Percentiles rank a stretch among this genome's conserved stretches.
Conservation (phyloP, 2,329 filamentous ascomycete species). For the Diaporthe vaccinii region DNA sequence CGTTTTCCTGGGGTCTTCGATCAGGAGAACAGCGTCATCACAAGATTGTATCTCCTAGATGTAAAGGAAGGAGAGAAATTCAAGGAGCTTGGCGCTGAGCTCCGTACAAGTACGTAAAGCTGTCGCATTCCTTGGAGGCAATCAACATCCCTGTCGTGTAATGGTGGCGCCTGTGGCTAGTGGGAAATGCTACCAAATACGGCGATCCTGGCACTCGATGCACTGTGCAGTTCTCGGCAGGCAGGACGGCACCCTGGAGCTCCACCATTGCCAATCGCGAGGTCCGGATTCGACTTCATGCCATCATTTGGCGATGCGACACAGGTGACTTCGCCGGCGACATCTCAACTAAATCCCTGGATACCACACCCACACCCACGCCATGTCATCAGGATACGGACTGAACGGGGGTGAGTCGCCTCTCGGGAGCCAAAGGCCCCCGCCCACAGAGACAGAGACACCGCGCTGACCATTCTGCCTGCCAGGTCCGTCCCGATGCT, state of each 20-base stretch:
- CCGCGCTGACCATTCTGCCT: constrained; percentile 8
- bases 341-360: constrained; percentile 1
- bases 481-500: constrained; percentile 82
- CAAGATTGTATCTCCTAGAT: not conserved
- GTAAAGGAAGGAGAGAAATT: not conserved
- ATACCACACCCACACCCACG: constrained; percentile 31
- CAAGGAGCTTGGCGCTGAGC: constrained; percentile 27
- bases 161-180: constrained; percentile 29
- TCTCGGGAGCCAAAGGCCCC: constrained; percentile 36
- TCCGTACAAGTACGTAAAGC: constrained; percentile 3
- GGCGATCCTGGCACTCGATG: not conserved
- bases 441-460: constrained; percentile 42
- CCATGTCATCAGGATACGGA: constrained; percentile 44
- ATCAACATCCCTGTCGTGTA: constrained; percentile 23
- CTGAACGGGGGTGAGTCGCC: constrained; percentile 58
- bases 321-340: constrained; percentile 33
- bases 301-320: constrained; percentile 35
- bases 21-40: constrained; percentile 16
- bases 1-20: not conserved
- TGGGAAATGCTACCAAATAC: not conserved
- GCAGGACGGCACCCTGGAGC: constrained; percentile 11
- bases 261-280: constrained; percentile 32
- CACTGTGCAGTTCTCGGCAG: constrained; percentile 23
- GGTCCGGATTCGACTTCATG: constrained; percentile 36
- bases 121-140: constrained; percentile 28